These are phyloP conservation scores for Curvularia spicifera DNA, from an alignment of 2,329 filamentous ascomycete species.

Conservation along the genomic window DNA sequence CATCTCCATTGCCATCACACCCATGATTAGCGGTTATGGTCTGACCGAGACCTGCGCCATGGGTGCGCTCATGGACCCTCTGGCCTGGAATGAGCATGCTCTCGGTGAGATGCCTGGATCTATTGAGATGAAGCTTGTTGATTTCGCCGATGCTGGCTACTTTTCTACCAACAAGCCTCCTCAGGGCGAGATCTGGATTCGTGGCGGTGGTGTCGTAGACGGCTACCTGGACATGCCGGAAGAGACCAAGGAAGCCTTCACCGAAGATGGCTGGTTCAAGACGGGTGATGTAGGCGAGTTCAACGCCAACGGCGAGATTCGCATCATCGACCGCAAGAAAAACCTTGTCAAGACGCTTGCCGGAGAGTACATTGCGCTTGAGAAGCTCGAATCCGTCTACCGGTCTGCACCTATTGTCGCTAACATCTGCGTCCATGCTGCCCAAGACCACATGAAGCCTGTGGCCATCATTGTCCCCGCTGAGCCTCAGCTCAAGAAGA, in stretches of 20 bases:
- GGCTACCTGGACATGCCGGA: conserved; percentile 86
- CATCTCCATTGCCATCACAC: conserved; percentile 88
- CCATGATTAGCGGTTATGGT: conserved; percentile 94
- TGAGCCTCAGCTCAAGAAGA: conserved; percentile 62
- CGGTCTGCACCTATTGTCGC: conserved; percentile 77
- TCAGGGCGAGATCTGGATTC: conserved; percentile 92
- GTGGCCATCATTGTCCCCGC: conserved; percentile 78
- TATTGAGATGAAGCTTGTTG: conserved; percentile 89
- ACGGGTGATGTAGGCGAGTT: conserved; percentile 96
- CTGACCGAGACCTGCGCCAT: conserved; percentile 91
- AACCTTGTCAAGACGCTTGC: conserved; percentile 95
- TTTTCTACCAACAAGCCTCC: conserved; percentile 74
- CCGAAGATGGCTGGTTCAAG: conserved; percentile 92
- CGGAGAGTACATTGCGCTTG: conserved; percentile 95
- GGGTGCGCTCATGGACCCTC: conserved; percentile 80
- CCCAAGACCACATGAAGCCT: conserved; percentile 74
- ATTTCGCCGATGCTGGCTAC: conserved; percentile 89
- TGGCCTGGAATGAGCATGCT: conserved; percentile 79
- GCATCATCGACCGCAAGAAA: conserved; percentile 95
- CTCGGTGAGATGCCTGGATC: conserved; percentile 79
- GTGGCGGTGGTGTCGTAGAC: conserved; percentile 74
- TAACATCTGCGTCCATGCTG: conserved; percentile 88
- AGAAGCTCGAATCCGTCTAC: conserved; percentile 93
- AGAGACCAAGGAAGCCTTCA: conserved; percentile 79
- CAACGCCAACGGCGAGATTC: conserved; percentile 77